These are phyloP conservation scores for Paecilomyces fulvus DNA, from an alignment of 2,329 filamentous ascomycete species.

Conservation along the genomic window DNA sequence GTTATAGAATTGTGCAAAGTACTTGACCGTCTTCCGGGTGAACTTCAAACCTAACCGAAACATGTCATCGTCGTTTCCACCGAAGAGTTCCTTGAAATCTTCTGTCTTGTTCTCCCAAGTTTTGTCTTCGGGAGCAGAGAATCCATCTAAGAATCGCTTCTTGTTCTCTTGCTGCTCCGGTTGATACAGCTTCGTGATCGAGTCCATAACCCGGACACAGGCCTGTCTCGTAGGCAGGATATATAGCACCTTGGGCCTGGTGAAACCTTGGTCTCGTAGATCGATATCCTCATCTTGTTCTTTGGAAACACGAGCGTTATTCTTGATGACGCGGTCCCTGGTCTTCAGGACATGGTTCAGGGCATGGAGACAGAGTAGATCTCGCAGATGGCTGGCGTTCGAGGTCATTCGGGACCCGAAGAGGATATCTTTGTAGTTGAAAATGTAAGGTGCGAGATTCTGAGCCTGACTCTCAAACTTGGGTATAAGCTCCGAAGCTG, in stretches of 20 bases:
- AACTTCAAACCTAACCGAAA: conserved; percentile 96
- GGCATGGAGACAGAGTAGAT: conserved; percentile 69
- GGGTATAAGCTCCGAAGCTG: conserved; percentile 46
- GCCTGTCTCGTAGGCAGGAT: conserved; percentile 82
- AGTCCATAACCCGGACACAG: conserved; percentile 68
- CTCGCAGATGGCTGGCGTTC: conserved; percentile 62
- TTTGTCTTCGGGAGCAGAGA: conserved; percentile 58
- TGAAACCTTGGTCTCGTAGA: conserved; percentile 88
- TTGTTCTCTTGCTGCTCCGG: conserved; percentile 93
- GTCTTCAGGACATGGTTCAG: conserved; percentile 93
- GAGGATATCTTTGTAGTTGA: conserved; percentile 73
- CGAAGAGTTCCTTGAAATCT: conserved; percentile 83
- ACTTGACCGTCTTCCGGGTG: conserved; percentile 90
- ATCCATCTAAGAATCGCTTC: conserved; percentile 82
- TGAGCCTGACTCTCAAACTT: conserved; percentile 56
- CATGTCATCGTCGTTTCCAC: conserved; percentile 94
- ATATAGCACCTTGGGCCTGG: conserved; percentile 84
- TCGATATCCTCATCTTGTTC: conserved; percentile 61
- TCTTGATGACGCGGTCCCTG: conserved; percentile 82
- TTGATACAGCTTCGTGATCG: conserved; percentile 65
- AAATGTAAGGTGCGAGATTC: conserved; percentile 61
- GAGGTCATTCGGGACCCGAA: conserved; percentile 62
- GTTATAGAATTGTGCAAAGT: conserved; percentile 90
- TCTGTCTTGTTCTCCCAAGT: conserved; percentile 68
- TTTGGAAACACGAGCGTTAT: conserved; percentile 70